Evolutionary conservation across 2,329 filamentous ascomycete genomes (phyloP).

Genomic region (Paecilomyces fulvus): DNA sequence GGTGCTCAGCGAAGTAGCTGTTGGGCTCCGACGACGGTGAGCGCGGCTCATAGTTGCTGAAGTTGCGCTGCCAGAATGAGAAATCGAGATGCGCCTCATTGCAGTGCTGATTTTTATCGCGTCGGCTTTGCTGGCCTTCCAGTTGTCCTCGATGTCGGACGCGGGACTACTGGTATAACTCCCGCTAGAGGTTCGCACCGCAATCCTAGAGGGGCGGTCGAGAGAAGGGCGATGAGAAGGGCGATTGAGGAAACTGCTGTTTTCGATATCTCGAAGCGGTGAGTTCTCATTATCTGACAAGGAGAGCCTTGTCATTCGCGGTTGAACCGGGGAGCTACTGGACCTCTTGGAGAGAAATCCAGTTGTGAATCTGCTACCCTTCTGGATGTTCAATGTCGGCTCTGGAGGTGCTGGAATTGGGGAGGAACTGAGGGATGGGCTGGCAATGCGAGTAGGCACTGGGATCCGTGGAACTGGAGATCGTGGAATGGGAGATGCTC

Average conservation of each 20-base stretch:
- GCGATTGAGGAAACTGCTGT: slow-evolving; percentile 41
- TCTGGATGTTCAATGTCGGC: slow-evolving; percentile 52
- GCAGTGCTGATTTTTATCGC: slow-evolving; percentile 48
- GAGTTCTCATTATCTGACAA: slow-evolving; percentile 52
- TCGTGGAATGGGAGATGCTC: slow-evolving; percentile 40
- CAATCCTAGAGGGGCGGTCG: slow-evolving; percentile 27
- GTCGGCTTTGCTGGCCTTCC: slow-evolving; percentile 41
- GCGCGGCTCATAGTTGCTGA: slow-evolving; percentile 33
- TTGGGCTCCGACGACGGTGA: slow-evolving; percentile 50
- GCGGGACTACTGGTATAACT: slow-evolving; percentile 25
- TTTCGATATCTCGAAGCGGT: slow-evolving; percentile 46
- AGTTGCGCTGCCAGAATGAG: slow-evolving; percentile 29
- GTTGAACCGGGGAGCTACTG: slow-evolving; percentile 55
- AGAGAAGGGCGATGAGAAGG: slow-evolving; percentile 26
- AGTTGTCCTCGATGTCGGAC: slow-evolving; percentile 43
- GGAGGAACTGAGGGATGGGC: slow-evolving; percentile 43
- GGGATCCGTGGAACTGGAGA: slow-evolving; percentile 27
- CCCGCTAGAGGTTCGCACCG: slow-evolving; percentile 31
- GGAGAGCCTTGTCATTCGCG: slow-evolving; percentile 51
- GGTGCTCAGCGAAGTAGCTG: slow-evolving; percentile 39
- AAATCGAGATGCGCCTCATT: slow-evolving; percentile 47
- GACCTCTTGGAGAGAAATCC: slow-evolving; percentile 72
- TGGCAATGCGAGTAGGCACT: slow-evolving; percentile 26
- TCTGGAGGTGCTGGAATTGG: slow-evolving; percentile 50
- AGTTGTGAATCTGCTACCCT: slow-evolving; percentile 72